phyloP scores from a whole-genome alignment of 176 grass and related monocot species.

The Zoysia japonica region DNA sequence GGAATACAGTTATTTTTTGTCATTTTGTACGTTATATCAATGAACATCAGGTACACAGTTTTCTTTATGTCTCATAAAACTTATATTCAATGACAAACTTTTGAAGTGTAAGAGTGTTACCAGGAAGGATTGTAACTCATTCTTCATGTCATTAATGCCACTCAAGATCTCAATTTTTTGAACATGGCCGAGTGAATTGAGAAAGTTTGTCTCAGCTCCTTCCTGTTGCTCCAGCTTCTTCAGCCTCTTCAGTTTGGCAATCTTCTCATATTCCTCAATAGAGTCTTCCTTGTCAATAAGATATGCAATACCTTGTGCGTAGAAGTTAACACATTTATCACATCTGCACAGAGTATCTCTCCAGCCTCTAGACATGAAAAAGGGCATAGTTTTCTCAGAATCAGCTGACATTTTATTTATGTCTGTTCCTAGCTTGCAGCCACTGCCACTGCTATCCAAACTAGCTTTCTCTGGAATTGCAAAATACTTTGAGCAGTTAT shows the following conservation, averaged over 20 bases:
- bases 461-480: slow-evolving; percentile 36
- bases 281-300: slow-evolving; percentile 79
- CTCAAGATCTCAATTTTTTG: slow-evolving; percentile 94
- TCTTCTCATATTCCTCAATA: slow-evolving; percentile 91
- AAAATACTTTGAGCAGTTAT: slow-evolving; percentile 22
- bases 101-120: slow-evolving; percentile 50
- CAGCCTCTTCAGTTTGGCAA: slow-evolving; percentile 78
- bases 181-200: slow-evolving; percentile 83
- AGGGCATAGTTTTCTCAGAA: slow-evolving; percentile 53
- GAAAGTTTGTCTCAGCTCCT: slow-evolving; percentile 82
- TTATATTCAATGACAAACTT: neutral
- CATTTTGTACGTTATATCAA: neutral
- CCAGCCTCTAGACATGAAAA: slow-evolving; percentile 89
- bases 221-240: slow-evolving; percentile 90
- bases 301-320: slow-evolving; percentile 59
- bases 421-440: slow-evolving; percentile 68
- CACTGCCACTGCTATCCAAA: slow-evolving; percentile 41
- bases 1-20: neutral
- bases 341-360: slow-evolving; percentile 85
- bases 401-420: slow-evolving; percentile 48
- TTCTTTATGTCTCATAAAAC: neutral
- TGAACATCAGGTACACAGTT: neutral
- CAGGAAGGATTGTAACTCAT: slow-evolving; percentile 87
- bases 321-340: slow-evolving; percentile 59
- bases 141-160: slow-evolving; percentile 90